phyloP scores from a whole-genome alignment of 495 filamentous ascomycete species.

The Gamarada debralockiae region DNA sequence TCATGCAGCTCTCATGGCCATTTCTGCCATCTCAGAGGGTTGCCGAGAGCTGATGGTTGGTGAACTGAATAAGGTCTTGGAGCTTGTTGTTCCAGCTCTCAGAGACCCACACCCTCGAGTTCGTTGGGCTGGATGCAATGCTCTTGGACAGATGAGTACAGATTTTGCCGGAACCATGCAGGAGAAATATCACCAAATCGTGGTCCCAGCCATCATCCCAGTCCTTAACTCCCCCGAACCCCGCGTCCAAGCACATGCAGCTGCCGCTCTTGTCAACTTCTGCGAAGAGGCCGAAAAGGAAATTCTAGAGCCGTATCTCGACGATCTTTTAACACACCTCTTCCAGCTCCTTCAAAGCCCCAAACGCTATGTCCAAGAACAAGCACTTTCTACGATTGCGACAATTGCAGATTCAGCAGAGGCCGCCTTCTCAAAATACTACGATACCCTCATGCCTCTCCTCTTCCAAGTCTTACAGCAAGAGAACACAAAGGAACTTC shows the following conservation, averaged over 20 bases:
- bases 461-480: conserved; percentile 84
- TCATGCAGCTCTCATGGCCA: conserved; percentile 97
- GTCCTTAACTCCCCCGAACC: conserved; percentile 88
- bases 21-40: conserved; percentile 97
- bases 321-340: conserved; percentile 75
- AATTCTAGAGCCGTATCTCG: conserved; percentile 90
- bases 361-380: conserved; percentile 96
- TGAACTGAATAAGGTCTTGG: conserved; percentile 89
- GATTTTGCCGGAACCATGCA: conserved; percentile 99
- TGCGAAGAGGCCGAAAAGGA: conserved; percentile 97
- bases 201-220: conserved; percentile 86
- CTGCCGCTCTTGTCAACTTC: conserved; percentile 97
- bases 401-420: conserved; percentile 98
- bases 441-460: conserved; percentile 90
- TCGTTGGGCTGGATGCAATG: conserved; percentile 97
- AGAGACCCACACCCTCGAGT: conserved; percentile 90
- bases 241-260: conserved; percentile 94
- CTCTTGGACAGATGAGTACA: conserved; percentile 99
- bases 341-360: conserved; percentile 80
- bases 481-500: conserved; percentile 88
- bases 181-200: conserved; percentile 82
- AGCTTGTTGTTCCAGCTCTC: conserved; percentile 89
- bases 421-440: conserved; percentile 92
- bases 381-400: conserved; percentile 96
- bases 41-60: conserved; percentile 94